Evolutionary conservation across 1,284 basidiomycete species (phyloP).

Genomic region (Pseudozyma tsukubaensis): DNA sequence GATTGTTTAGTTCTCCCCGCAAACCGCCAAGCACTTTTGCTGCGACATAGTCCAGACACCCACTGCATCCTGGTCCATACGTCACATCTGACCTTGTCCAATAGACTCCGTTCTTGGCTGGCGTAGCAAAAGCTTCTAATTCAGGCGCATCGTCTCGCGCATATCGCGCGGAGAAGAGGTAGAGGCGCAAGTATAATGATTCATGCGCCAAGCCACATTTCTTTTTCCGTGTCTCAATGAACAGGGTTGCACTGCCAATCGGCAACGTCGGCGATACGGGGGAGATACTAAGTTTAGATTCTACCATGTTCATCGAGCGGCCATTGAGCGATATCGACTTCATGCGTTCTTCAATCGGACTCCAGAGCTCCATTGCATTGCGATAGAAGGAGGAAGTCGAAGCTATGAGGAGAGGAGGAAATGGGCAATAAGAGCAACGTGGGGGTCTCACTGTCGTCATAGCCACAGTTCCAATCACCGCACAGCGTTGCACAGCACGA

Average conservation of each 20-base stretch:
- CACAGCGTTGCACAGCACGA: not conserved
- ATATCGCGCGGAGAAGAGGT: not conserved
- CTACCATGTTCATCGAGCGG: not conserved
- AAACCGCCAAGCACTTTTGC: no score
- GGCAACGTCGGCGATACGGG: no score
- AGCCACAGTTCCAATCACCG: conserved; percentile 8
- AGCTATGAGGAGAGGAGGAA: not conserved
- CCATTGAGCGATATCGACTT: not conserved
- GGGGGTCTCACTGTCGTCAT: conserved; percentile 15
- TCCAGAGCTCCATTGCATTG: not conserved
- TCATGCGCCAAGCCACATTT: conserved; percentile 11
- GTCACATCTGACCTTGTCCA: no score
- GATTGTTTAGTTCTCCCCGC: no score
- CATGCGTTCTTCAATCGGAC: no score
- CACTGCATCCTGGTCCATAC: no score
- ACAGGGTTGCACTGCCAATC: no score
- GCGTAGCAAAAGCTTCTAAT: no score
- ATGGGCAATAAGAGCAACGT: not conserved
- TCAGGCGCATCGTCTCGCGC: no score
- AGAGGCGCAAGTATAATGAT: not conserved
- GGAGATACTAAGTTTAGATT: not conserved
- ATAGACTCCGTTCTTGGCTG: no score
- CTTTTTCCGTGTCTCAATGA: not conserved
- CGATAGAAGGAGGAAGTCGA: no score
- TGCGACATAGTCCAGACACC: no score